Conservation (phyloP, 2,329 filamentous ascomycete species). For the Sordariomycetes sp. region DNA sequence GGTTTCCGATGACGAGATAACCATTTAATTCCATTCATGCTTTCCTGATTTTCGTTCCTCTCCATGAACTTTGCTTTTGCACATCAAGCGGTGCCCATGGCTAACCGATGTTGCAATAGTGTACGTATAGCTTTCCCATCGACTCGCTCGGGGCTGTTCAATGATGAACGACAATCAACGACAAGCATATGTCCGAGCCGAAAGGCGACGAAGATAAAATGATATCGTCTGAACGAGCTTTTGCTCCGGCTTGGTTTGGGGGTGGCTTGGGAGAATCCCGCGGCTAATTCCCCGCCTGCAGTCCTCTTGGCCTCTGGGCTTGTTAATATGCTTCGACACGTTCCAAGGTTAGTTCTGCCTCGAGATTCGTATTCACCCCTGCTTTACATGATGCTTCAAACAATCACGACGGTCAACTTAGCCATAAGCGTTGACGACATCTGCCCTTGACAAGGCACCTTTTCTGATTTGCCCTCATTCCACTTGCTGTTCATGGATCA, state of each 20-base stretch:
- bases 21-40: constrained; percentile 65
- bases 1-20: constrained; percentile 61
- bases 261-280: not conserved
- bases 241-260: not conserved
- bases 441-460: constrained; percentile 34
- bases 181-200: constrained; percentile 98
- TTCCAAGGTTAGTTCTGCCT: not conserved
- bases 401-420: constrained; percentile 39
- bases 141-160: not conserved
- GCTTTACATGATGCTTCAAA: constrained; percentile 24
- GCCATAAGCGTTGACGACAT: constrained; percentile 34
- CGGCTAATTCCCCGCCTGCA: not conserved
- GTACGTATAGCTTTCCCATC: constrained; percentile 3
- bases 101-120: constrained; percentile 6
- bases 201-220: constrained; percentile 30
- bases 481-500: not conserved
- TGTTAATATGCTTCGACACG: not conserved
- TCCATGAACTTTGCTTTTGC: constrained; percentile 3
- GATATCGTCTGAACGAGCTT: constrained; percentile 1
- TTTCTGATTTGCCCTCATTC: constrained; percentile 12
- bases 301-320: not conserved
- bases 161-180: constrained; percentile 48
- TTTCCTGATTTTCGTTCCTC: constrained; percentile 27
- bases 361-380: not conserved
- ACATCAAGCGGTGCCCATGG: constrained; percentile 1